phyloP scores from a whole-genome alignment of 306 rosid species.

The apple (Malus domestica) region DNA sequence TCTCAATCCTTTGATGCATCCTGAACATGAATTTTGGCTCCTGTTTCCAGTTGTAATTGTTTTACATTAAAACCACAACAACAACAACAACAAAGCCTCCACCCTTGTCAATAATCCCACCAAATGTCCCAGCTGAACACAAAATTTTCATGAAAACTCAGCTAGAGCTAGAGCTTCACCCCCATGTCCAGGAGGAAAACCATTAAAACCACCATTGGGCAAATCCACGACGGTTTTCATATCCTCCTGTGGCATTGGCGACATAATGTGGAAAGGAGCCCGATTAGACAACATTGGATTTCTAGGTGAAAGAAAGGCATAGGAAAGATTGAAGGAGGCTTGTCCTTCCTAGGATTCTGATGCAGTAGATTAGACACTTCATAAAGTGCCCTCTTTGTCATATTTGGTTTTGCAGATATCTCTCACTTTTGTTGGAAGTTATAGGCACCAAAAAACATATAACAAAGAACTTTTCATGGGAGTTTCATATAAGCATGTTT shows the following conservation, averaged over 20 bases:
- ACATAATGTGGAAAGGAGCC: slow-evolving; percentile 5
- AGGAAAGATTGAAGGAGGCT: slow-evolving; percentile 7
- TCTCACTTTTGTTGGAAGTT: slow-evolving; percentile 17
- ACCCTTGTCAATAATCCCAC: too few species aligned
- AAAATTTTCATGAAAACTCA: too few species aligned
- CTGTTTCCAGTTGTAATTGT: too few species aligned
- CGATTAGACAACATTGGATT: slow-evolving; percentile 24
- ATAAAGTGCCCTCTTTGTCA: slow-evolving; percentile 30
- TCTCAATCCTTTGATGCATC: too few species aligned
- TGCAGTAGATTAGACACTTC: slow-evolving; percentile 28
- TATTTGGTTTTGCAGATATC: slow-evolving; percentile 29
- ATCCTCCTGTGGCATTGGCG: slow-evolving; percentile 15
- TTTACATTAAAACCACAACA: too few species aligned
- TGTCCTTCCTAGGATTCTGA: slow-evolving; percentile 34
- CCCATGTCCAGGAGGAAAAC: slow-evolving; percentile 14
- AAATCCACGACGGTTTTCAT: slow-evolving; percentile 7
- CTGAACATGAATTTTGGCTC: too few species aligned
- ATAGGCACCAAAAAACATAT: neutral
- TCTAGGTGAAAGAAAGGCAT: slow-evolving; percentile 19
- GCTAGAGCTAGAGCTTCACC: slow-evolving; percentile 10
- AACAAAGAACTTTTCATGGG: neutral
- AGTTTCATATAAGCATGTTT: neutral
- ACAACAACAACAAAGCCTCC: too few species aligned
- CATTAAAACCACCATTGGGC: slow-evolving; percentile 3
- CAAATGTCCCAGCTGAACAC: too few species aligned